Base-by-base conservation (phyloP, 2,329 filamentous ascomycete species). In the Fusarium albosuccineum region DNA sequence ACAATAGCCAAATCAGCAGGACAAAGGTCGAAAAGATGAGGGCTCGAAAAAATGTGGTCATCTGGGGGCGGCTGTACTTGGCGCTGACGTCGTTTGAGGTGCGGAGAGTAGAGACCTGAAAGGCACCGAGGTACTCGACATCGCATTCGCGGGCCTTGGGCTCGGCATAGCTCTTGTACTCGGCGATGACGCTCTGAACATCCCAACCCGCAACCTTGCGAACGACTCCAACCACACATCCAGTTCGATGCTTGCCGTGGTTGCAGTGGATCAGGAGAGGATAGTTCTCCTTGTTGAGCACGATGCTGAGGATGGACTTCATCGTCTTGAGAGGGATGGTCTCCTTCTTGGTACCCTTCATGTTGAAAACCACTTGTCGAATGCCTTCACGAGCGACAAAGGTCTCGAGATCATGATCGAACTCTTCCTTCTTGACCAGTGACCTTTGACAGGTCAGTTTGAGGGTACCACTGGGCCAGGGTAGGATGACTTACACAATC, bases 241-340 rank as follows among this genome's bases (percentile, higher is more conserved):
- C 94, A 16, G 94, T 97, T 60, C 94, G 91, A 75, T 97, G 94
- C 86, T 92, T 96, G 75, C 94, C 94, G 71, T 97, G 94, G 76
- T 97, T 97, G 85, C 94, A 97, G 78, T 97, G 94, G 46, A 97
- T 86, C 39, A 97, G 84, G 10, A 97, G 79, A 0, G 94, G 94
- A 68, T 96, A 89, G 66, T 97, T 93, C 34, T 83, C 79, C 49
- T 85, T 85, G 73, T 97, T 87, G 54, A 95, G 83, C 40, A 95
- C 86, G 41, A 95, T 81, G 11, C 86, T 82, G 26, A 97, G 83
- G 45, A 95, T 93, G 8, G 87, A 82, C 64, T 86, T 85, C 85
- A 97, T 93, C 27, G 89, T 88, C 44, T 83, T 78, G 8, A 87
- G 75, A 1, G 91, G 87, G 36, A 93, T 93, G 9, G 85, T 85